Evolutionary conservation across 805 yeast genomes (phyloP).

Genomic region (Candida quercuum): DNA sequence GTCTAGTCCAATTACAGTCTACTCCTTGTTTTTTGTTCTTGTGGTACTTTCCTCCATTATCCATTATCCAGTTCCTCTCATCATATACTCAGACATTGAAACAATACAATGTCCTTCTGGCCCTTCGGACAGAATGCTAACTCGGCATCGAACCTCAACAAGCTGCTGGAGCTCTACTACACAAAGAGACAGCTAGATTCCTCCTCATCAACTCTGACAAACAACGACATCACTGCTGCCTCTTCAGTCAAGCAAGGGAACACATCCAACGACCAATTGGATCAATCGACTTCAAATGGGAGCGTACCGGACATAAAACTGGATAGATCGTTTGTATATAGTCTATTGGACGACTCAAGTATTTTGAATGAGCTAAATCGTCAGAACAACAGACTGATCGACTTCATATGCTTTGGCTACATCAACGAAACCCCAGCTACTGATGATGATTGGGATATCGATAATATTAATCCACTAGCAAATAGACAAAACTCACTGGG

Average conservation of each 20-base stretch:
- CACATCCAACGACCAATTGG: conserved; percentile 2
- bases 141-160: conserved; percentile 29
- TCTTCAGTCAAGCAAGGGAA: neutral
- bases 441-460: neutral
- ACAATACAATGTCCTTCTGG: conserved; percentile 42
- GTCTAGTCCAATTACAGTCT: too few relatives aligned
- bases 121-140: conserved; percentile 35
- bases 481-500: neutral
- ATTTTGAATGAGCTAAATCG: conserved; percentile 31
- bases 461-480: neutral
- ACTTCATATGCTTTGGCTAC: conserved; percentile 44
- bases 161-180: conserved; percentile 36
- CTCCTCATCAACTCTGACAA: neutral
- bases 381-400: conserved; percentile 40
- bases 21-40: neutral
- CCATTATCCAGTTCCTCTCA: too few relatives aligned
- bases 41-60: neutral
- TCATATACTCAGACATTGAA: too few relatives aligned
- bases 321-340: conserved; percentile 29
- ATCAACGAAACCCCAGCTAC: conserved; percentile 15
- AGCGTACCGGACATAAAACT: conserved; percentile 7
- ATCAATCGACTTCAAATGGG: too few relatives aligned
- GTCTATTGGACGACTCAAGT: conserved; percentile 31
- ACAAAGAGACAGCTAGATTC: conserved; percentile 9
- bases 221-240: neutral